phyloP scores from a whole-genome alignment of 306 rosid genomes.

The Gastrolobium villosum region DNA sequence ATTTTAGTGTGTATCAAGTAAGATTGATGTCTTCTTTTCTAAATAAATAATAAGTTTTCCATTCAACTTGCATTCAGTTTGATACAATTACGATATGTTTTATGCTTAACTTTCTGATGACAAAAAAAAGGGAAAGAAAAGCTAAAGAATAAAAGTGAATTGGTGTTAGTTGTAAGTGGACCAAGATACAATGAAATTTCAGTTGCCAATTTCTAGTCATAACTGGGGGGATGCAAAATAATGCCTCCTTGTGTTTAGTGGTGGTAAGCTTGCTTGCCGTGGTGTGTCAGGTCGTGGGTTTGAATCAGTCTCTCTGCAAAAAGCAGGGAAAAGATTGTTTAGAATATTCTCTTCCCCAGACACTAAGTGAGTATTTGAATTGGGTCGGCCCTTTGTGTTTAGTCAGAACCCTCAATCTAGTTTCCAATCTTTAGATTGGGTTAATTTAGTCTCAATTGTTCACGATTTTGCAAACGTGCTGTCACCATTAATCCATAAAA shows the following conservation, averaged over 20 bases:
- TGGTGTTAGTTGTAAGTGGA: constrained; percentile 8
- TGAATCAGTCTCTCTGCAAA: too few species aligned
- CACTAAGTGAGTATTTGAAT: too few species aligned
- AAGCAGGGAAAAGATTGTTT: too few species aligned
- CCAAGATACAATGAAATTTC: not conserved
- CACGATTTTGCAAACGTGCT: not conserved
- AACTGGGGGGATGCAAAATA: constrained; percentile 5
- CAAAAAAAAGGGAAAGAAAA: not conserved
- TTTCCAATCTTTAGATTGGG: not conserved
- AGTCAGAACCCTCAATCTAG: constrained; percentile 13
- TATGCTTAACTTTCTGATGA: constrained; percentile 9
- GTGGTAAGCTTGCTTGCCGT: too few species aligned
- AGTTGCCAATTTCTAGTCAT: not conserved
- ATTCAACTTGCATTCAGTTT: not conserved
- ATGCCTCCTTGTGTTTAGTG: not conserved
- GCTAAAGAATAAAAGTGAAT: not conserved
- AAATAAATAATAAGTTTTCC: constrained; percentile 1
- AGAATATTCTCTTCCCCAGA: too few species aligned
- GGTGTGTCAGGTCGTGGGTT: too few species aligned
- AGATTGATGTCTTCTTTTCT: constrained; percentile 32
- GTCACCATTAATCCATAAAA: constrained; percentile 19
- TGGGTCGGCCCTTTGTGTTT: too few species aligned
- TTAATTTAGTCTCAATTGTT: not conserved
- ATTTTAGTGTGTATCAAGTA: not conserved
- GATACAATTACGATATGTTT: not conserved